These are phyloP conservation scores for Eucalyptus tenuipes DNA, from an alignment of 345 rosid species.

Conservation along the genomic window DNA sequence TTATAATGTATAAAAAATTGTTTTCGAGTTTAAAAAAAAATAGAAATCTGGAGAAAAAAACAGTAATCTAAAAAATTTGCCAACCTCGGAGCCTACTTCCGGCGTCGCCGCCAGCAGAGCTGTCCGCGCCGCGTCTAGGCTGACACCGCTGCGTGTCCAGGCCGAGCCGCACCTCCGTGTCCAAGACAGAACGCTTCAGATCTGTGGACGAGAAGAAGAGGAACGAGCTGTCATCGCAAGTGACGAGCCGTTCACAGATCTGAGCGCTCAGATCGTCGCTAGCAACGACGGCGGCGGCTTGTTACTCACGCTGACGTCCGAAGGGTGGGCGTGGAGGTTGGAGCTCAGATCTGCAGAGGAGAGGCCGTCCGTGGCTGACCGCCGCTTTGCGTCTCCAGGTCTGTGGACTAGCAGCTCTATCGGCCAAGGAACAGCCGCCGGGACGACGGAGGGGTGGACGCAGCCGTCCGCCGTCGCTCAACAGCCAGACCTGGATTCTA, in stretches of 20 bases:
- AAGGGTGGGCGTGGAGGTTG: neutral
- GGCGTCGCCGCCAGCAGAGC: fast-evolving
- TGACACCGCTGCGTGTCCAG: fast-evolving
- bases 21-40: neutral
- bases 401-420: neutral
- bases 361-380: neutral
- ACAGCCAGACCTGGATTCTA: neutral
- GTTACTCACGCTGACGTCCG: neutral
- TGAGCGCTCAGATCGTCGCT: neutral
- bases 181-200: neutral
- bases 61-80: neutral
- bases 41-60: neutral
- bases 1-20: neutral
- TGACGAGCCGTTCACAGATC: neutral
- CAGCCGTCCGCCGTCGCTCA: neutral
- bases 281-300: neutral
- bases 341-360: neutral
- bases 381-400: fast-evolving
- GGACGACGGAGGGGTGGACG: neutral
- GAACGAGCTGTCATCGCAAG: neutral
- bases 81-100: neutral
- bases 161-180: neutral
- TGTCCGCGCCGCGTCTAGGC: neutral
- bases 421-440: neutral
- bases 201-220: neutral